Percentiles rank a stretch among this genome's conserved stretches.
Evolutionary conservation across 305 asterid species (phyloP).

Genomic region (Stenogyne calaminthoides): DNA sequence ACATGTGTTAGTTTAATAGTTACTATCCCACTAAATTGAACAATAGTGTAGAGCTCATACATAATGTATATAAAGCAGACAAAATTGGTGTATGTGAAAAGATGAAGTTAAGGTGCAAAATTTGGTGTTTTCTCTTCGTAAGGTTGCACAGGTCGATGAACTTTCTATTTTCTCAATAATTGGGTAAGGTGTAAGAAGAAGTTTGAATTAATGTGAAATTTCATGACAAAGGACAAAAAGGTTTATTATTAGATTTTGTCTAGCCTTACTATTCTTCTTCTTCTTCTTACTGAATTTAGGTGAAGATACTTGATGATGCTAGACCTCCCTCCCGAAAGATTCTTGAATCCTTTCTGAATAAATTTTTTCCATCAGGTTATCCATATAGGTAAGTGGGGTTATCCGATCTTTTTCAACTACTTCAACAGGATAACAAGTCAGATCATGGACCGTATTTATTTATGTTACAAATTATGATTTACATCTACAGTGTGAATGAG

Average conservation of each 20-base stretch:
- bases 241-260: background rate
- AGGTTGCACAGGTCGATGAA: background rate
- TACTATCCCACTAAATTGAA: background rate
- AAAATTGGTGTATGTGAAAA: background rate
- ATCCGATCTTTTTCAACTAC: slow-evolving; percentile 16
- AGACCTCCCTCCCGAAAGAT: slow-evolving; percentile 67
- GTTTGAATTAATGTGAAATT: background rate
- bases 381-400: slow-evolving; percentile 71
- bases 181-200: background rate
- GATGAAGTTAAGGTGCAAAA: slow-evolving; percentile 2
- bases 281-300: slow-evolving; percentile 46
- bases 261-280: slow-evolving; percentile 11
- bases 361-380: slow-evolving; percentile 96
- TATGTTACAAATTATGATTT: slow-evolving; percentile 17
- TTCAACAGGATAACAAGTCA: slow-evolving; percentile 8
- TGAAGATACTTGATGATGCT: slow-evolving; percentile 71
- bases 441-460: slow-evolving; percentile 9
- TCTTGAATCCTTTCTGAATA: slow-evolving; percentile 70
- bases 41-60: background rate
- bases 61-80: no score
- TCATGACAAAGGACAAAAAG: background rate
- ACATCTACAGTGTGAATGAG: slow-evolving; percentile 79
- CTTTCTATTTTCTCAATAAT: background rate
- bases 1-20: background rate
- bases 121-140: background rate